Evolutionary conservation across 2,329 filamentous ascomycete genomes (phyloP).

Genomic region (Beauveria sp.): DNA sequence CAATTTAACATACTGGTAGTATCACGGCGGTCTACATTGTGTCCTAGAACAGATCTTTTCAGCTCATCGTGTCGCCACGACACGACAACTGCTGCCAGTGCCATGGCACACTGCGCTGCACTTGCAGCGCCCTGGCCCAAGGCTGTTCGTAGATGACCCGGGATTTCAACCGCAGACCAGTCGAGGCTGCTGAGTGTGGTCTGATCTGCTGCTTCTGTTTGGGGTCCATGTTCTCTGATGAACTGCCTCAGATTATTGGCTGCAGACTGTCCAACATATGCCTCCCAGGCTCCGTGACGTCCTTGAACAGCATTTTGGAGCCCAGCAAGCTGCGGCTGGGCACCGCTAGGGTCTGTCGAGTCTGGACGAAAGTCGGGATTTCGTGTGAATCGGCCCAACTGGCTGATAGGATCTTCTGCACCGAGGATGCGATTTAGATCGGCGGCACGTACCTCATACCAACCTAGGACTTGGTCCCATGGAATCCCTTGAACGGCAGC

Average conservation of each 20-base stretch:
- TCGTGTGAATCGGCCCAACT: background rate
- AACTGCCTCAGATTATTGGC: background rate
- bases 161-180: background rate
- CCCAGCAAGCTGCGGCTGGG: background rate
- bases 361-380: background rate
- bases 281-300: background rate
- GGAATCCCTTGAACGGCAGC: background rate
- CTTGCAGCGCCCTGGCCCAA: background rate
- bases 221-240: background rate
- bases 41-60: background rate
- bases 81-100: background rate
- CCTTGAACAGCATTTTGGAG: background rate
- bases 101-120: background rate
- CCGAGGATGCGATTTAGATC: background rate
- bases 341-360: background rate
- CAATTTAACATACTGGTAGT: background rate
- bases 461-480: background rate
- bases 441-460: background rate
- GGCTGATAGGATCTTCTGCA: background rate
- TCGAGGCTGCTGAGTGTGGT: background rate
- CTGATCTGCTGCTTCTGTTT: background rate
- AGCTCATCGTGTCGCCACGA: background rate
- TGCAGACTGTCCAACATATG: background rate
- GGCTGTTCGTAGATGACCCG: background rate
- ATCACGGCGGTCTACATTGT: background rate